Evolutionary conservation across 1,284 basidiomycete species (phyloP), one percentile per base, ranked within the genome.

Genomic region (Irpex sp.): DNA sequence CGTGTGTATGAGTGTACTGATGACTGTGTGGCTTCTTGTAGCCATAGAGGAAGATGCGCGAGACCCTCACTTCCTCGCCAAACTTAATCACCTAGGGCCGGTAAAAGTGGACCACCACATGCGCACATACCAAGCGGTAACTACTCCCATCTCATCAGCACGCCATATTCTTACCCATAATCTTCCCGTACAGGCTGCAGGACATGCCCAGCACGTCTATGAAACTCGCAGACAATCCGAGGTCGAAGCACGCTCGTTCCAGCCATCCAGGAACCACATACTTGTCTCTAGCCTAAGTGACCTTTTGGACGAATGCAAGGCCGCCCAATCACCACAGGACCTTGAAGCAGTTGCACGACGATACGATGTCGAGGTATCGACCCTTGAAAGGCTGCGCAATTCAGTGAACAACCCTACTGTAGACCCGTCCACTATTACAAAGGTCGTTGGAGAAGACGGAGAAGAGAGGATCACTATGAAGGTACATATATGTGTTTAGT

Each of bases 61-160:
- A 67, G 93, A 95, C 72, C 91, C 92, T 1, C 85, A 94, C 60
- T 87, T 94, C 64, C 74, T 92, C 70, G 79, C 85, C 37, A 94
- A 93, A 70, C 76, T 96, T 58, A 85, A 72, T 66, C 81, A 77
- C 52, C 77, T 95, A 3, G 93, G 93, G 0, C 88, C 84, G 31
- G 93, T 94, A 5, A 78, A 77, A 19, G 90, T 95, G 19, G 86
- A 87, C 74, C 89, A 85, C 72, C 82, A 83, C 69, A 85, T 85
- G 84, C 76, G 81, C 64, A 76, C 81, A 4, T 69, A 87, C 58
- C 81, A 77, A 65, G 74, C 82, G 11, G 91, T 91, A 73, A 73
- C 86, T 74, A 26, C 31, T 37, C 7, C 62, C 57, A 21, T 40
- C 48, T 59, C 58, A 60, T 40, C 62, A 2, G 15, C 6, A 40